Evolutionary conservation across 495 filamentous ascomycete genomes (phyloP).

Genomic region (Aspergillus heteromorphus): DNA sequence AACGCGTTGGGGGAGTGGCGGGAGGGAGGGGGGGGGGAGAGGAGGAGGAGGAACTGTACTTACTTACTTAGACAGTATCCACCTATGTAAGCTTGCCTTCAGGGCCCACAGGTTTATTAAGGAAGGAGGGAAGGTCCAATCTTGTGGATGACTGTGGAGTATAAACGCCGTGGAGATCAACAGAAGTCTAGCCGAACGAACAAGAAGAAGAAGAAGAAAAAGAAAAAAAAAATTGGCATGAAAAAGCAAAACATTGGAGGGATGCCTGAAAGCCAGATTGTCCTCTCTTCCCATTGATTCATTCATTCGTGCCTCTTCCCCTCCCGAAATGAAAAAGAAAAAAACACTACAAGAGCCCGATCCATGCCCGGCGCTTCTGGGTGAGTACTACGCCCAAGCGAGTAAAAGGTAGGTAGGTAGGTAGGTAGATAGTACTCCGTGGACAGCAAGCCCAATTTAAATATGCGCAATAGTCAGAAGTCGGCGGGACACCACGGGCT

Average conservation of each 20-base stretch:
- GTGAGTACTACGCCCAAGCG: background rate
- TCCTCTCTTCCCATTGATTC: no score
- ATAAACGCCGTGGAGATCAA: background rate
- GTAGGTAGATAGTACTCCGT: background rate
- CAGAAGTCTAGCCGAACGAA: no score
- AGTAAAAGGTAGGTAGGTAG: background rate
- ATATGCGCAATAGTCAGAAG: background rate
- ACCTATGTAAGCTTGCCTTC: no score
- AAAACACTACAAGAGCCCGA: no score
- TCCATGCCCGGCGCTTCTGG: background rate
- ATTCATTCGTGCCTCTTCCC: no score
- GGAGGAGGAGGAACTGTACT: no score
- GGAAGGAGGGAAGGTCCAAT: no score
- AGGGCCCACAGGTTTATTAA: no score
- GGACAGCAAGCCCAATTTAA: background rate
- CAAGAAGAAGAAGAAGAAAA: slow-evolving; percentile 2
- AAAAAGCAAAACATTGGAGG: background rate
- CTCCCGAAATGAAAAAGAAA: no score
- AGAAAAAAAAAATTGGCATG: background rate
- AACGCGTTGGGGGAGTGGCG: no score
- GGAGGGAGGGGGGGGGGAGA: background rate
- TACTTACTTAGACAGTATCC: no score
- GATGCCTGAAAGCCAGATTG: background rate
- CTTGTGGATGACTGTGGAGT: no score
- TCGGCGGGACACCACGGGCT: background rate